phyloP scores from a whole-genome alignment of 1,284 basidiomycete species.

The Caloboletus inedulis region DNA sequence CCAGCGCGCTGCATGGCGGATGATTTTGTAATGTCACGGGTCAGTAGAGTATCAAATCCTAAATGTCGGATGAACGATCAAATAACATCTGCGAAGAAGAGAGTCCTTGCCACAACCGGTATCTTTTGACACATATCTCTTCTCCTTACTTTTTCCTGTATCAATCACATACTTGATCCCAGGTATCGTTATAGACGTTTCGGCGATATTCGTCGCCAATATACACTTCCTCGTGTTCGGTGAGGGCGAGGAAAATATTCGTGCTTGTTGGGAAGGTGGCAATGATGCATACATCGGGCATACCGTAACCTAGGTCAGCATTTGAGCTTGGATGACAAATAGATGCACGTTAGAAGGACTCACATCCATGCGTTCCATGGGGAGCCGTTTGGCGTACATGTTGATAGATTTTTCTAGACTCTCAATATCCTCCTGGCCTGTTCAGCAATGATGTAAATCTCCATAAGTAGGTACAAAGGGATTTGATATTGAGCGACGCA shows the following conservation, averaged over 20 bases:
- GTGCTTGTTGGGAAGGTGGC: slow-evolving; percentile 72
- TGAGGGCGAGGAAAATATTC: slow-evolving; percentile 74
- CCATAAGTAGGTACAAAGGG: not conserved
- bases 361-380: slow-evolving; percentile 52
- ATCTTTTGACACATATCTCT: slow-evolving; percentile 72
- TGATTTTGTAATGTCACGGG: slow-evolving; percentile 85
- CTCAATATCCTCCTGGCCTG: slow-evolving; percentile 97
- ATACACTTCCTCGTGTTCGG: slow-evolving; percentile 83
- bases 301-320: slow-evolving; percentile 56
- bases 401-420: slow-evolving; percentile 73
- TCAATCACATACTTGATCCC: slow-evolving; percentile 96
- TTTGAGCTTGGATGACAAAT: not conserved
- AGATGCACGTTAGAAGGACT: slow-evolving; percentile 22
- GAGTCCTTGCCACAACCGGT: slow-evolving; percentile 55
- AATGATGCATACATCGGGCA: slow-evolving; percentile 86
- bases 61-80: slow-evolving; percentile 6
- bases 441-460: slow-evolving; percentile 2
- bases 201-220: slow-evolving; percentile 95
- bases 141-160: slow-evolving; percentile 94
- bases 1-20: slow-evolving; percentile 86
- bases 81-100: not conserved
- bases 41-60: slow-evolving; percentile 88
- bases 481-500: slow-evolving; percentile 22
- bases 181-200: slow-evolving; percentile 97
- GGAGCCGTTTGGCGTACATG: slow-evolving; percentile 62